A percentile compares a stretch with the other conserved stretches of the same genome.
phyloP scores from a whole-genome alignment of 208 protist species.

The Polymyxa betae region DNA sequence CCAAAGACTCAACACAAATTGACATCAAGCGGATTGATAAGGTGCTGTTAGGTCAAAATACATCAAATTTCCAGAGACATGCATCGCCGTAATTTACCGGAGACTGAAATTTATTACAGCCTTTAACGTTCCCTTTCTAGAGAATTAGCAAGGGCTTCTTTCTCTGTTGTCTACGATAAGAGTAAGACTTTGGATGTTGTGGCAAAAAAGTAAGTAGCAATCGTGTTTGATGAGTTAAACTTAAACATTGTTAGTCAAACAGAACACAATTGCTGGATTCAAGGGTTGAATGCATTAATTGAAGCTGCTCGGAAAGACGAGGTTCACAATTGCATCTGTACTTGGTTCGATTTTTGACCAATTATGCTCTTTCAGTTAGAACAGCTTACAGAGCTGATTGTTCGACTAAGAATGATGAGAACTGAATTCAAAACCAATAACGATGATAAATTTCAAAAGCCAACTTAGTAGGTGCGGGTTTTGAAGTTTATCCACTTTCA shows the following conservation, averaged over 20 bases:
- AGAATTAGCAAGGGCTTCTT: conserved; percentile 35
- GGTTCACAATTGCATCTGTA: background rate
- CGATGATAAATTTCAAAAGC: background rate
- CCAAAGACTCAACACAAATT: conserved; percentile 46
- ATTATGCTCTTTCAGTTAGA: background rate
- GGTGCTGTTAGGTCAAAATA: background rate
- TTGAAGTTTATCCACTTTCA: background rate
- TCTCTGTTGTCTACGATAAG: conserved; percentile 27
- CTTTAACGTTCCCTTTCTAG: no score
- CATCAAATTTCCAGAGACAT: conserved; percentile 10
- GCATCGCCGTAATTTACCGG: no score
- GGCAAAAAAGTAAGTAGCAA: conserved; percentile 20
- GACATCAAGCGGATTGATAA: background rate
- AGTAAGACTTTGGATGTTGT: conserved; percentile 33
- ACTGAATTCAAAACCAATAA: background rate
- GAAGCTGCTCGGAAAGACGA: conserved; percentile 1
- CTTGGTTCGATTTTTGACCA: background rate
- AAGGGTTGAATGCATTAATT: conserved; percentile 17
- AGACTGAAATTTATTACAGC: no score
- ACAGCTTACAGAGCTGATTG: conserved; percentile 26
- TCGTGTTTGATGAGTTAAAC: background rate
- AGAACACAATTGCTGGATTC: conserved; percentile 38
- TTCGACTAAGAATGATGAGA: conserved; percentile 29
- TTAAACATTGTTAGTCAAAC: background rate
- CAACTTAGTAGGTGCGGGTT: background rate